Evolutionary conservation across 1,284 basidiomycete species (phyloP).

Genomic region (Coniophora puteana): DNA sequence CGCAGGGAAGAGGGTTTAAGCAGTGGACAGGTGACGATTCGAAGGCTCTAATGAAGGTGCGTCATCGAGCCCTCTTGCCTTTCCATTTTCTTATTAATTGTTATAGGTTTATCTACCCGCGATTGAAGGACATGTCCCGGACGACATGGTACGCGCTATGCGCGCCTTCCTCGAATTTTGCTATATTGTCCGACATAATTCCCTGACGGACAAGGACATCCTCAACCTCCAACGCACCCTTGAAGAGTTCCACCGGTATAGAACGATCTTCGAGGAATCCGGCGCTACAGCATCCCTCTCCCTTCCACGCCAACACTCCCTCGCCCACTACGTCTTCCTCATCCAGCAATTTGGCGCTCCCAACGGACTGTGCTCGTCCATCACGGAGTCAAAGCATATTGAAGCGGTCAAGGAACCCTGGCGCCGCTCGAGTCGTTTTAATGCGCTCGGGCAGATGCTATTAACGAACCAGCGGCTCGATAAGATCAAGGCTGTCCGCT

Average conservation of each 20-base stretch:
- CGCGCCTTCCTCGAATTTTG: neutral
- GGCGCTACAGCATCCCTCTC: constrained; percentile 7
- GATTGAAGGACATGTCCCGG: neutral
- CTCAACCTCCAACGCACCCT: neutral
- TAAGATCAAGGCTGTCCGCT: constrained; percentile 10
- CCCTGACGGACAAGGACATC: neutral
- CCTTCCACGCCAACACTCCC: constrained; percentile 18
- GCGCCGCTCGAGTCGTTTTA: constrained; percentile 13
- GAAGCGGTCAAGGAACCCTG: constrained; percentile 13
- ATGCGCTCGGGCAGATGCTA: constrained; percentile 17
- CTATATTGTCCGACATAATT: neutral
- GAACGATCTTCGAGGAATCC: neutral
- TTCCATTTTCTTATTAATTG: neutral
- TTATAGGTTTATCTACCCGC: constrained; percentile 1
- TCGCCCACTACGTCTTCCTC: constrained; percentile 5
- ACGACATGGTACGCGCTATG: neutral
- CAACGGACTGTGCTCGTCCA: too few species aligned
- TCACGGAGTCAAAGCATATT: constrained; percentile 4
- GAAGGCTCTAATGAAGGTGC: constrained; percentile 21
- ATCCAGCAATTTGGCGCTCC: constrained; percentile 6
- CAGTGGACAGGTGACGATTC: constrained; percentile 28
- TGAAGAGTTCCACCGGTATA: constrained; percentile 1
- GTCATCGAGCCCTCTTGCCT: neutral
- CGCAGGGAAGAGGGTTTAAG: too few species aligned
- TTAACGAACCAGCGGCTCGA: constrained; percentile 13